A percentile compares a stretch with the other conserved stretches of the same genome.
Evolutionary conservation across 179 eudicot genomes (phyloP).

Genomic region (Sideroxylon spinosum): DNA sequence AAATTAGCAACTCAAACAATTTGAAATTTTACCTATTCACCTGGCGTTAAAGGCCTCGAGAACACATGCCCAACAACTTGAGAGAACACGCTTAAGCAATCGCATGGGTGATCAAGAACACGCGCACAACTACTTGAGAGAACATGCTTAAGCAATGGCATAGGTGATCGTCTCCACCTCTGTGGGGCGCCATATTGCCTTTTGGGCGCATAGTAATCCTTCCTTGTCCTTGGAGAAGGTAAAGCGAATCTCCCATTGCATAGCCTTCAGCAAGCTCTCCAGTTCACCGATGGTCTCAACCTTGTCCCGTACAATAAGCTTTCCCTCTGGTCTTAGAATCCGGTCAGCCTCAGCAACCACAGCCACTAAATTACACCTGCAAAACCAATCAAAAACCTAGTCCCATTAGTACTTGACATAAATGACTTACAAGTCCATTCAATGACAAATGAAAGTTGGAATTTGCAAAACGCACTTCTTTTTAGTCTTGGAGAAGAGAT

Average conservation of each 20-base stretch:
- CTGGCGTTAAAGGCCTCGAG: not conserved
- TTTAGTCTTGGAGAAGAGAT: slow-evolving; percentile 40
- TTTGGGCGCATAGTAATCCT: slow-evolving; percentile 39
- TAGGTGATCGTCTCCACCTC: slow-evolving; percentile 29
- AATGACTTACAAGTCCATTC: not conserved
- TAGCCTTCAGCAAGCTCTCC: slow-evolving; percentile 34
- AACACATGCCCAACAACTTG: not conserved
- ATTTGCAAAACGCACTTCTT: slow-evolving; percentile 25
- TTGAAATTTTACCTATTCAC: not conserved
- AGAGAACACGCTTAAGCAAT: not conserved
- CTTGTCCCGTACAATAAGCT: slow-evolving; percentile 41
- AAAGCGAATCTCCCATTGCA: slow-evolving; percentile 41
- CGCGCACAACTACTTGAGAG: not conserved
- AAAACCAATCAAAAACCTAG: not conserved
- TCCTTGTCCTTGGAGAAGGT: slow-evolving; percentile 38
- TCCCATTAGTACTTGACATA: not conserved
- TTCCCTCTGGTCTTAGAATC: slow-evolving; percentile 50
- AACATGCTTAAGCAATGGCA: slow-evolving; percentile 26
- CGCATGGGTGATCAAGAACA: not conserved
- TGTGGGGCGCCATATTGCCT: slow-evolving; percentile 41
- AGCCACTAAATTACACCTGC: slow-evolving; percentile 40
- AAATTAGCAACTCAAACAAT: not conserved
- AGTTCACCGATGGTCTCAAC: slow-evolving; percentile 29
- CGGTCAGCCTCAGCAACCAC: slow-evolving; percentile 43
- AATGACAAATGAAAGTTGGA: not conserved